Percentiles rank a stretch among this genome's conserved stretches.
These are phyloP conservation scores for Plasmodium vivax DNA, from an alignment of 169 alveolate species.

Conservation along the genomic window DNA sequence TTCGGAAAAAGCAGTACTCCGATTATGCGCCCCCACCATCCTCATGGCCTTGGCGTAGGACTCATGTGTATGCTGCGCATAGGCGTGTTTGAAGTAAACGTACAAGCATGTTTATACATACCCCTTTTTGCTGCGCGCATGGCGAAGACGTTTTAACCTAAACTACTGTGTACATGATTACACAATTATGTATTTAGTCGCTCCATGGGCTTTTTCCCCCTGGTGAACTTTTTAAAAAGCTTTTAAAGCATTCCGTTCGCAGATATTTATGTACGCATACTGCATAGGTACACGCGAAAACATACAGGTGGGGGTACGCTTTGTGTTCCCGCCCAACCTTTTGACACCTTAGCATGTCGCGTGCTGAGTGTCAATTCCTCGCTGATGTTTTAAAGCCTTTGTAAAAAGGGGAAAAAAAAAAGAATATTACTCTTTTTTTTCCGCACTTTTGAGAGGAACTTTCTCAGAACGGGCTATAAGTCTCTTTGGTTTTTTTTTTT, in stretches of 20 bases:
- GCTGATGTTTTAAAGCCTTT: neutral
- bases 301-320: neutral
- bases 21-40: neutral
- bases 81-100: neutral
- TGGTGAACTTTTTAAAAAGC: neutral
- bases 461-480: neutral
- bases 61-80: neutral
- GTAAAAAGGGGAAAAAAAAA: neutral
- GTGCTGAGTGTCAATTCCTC: neutral
- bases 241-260: neutral
- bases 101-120: neutral
- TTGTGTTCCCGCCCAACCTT: neutral
- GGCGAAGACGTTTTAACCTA: neutral
- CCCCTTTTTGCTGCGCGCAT: neutral
- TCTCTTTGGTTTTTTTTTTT: neutral
- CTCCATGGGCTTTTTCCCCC: neutral
- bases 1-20: neutral
- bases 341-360: neutral
- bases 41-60: neutral
- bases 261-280: conserved; percentile 1
- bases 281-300: neutral
- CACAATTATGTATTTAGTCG: neutral
- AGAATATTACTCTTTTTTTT: neutral
- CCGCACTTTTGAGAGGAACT: neutral
- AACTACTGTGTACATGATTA: neutral